These are phyloP conservation scores for Tuctoria greenei DNA, from an alignment of 176 grass and related monocot genomes.

Conservation along the genomic window DNA sequence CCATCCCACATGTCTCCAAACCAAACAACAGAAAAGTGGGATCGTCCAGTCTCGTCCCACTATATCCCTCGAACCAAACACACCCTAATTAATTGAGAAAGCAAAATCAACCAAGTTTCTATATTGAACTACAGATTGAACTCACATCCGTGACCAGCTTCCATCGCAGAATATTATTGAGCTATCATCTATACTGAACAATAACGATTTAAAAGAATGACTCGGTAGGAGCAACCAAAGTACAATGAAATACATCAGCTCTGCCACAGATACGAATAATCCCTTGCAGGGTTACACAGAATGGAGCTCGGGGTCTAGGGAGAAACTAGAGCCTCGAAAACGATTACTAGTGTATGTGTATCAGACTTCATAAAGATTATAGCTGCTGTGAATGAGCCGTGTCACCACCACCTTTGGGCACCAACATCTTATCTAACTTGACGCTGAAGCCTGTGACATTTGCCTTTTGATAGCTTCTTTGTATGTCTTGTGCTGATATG, in stretches of 20 bases:
- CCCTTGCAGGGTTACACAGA: constrained; percentile 10
- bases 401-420: background rate
- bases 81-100: background rate
- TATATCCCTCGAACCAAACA: no score
- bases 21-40: no score
- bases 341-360: constrained; percentile 28
- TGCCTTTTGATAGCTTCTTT: constrained; percentile 80
- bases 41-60: no score
- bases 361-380: constrained; percentile 25
- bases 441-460: constrained; percentile 58
- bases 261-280: constrained; percentile 30
- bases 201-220: constrained; percentile 35
- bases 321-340: constrained; percentile 37
- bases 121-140: background rate
- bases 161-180: background rate
- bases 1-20: no score
- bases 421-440: constrained; percentile 42
- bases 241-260: constrained; percentile 36
- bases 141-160: background rate
- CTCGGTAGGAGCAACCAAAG: constrained; percentile 18
- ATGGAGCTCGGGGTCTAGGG: constrained; percentile 13
- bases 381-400: background rate
- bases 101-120: background rate
- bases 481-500: constrained; percentile 93
- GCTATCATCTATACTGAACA: constrained; percentile 20